Base-by-base conservation (phyloP, 2,329 filamentous ascomycete species). In the Penicillium janthinellum region DNA sequence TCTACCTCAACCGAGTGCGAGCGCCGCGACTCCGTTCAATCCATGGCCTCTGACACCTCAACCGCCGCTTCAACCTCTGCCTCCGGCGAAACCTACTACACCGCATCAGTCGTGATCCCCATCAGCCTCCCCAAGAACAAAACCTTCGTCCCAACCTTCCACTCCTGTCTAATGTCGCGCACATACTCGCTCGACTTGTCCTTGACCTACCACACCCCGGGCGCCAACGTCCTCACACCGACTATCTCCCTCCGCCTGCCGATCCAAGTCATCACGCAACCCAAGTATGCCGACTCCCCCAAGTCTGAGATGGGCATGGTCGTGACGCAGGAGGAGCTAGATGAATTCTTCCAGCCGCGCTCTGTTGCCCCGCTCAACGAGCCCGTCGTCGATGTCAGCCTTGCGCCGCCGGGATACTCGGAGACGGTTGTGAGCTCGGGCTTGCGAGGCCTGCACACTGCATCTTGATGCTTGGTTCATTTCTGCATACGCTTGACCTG, bases 121-220 rank as follows among this genome's bases (percentile, higher is more conserved):
- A 77, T 90, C 67, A 82, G 82, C 0, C 79, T 90, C 0, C 88
- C 88, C 2, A 69, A 71, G n/a, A 78, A 78, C 62, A 89, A 88
- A 66, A 77, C 82, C 28, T 89, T 89, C 71, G 76, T 89, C 20
- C 89, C 88, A 1, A 88, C 87, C 2, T 91, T 91, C 76, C 86
- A 90, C 77, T 82, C 84, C 41, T 91, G 88, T 71, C 81, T 90
- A 55, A 77, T 86, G 47, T 86, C 85, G n/a, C 82, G 89, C 54
- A 76, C 81, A 17, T 91, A 91, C 71, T 73, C 78, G 4, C 80
- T 91, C 14, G 83, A 86, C 55, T 74, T 91, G 58, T 78, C 79
- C 14, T 73, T 91, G 22, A 80, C 82, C 3, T 80, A 85, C 52
- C 81, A 84, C 65, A 81, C 82, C 0, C 79, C 82, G 0, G 73